Conservation (phyloP, 2,329 filamentous ascomycete genomes). For the Graphium sp. region DNA sequence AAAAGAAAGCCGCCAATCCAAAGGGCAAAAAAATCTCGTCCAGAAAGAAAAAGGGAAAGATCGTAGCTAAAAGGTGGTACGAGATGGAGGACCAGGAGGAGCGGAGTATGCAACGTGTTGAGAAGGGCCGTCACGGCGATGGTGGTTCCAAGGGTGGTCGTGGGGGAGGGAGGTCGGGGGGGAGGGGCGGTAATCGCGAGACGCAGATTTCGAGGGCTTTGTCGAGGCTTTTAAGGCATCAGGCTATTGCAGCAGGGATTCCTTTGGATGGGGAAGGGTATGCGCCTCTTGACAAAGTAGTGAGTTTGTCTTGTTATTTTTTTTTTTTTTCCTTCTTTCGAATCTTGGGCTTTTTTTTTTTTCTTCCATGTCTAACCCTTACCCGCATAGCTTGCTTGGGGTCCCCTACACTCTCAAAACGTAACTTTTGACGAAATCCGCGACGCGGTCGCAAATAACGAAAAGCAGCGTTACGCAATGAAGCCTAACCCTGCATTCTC, state of each 20-base stretch:
- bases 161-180: constrained; percentile 14
- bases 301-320: constrained; percentile 19
- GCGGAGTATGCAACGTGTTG: no score
- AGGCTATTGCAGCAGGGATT: constrained; percentile 38
- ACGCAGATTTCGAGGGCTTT: constrained; percentile 34
- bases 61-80: no score
- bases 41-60: no score
- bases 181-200: constrained; percentile 20
- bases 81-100: no score
- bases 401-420: constrained; percentile 47
- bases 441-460: constrained; percentile 52
- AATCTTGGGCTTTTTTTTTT: constrained; percentile 3
- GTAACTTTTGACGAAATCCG: constrained; percentile 62
- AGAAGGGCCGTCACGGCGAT: constrained; percentile 8
- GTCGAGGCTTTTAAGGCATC: constrained; percentile 36
- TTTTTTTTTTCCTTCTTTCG: constrained; percentile 3
- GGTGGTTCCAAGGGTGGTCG: constrained; percentile 13
- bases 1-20: no score
- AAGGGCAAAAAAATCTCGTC: no score
- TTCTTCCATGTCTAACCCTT: constrained; percentile 2
- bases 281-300: constrained; percentile 39
- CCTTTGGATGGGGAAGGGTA: constrained; percentile 41
- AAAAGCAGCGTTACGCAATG: constrained; percentile 83
- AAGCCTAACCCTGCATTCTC: constrained; percentile 30
- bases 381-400: constrained; percentile 28